Evolutionary conservation across 2,329 filamentous ascomycete genomes (phyloP).

Genomic region (Paecilomyces niveus): DNA sequence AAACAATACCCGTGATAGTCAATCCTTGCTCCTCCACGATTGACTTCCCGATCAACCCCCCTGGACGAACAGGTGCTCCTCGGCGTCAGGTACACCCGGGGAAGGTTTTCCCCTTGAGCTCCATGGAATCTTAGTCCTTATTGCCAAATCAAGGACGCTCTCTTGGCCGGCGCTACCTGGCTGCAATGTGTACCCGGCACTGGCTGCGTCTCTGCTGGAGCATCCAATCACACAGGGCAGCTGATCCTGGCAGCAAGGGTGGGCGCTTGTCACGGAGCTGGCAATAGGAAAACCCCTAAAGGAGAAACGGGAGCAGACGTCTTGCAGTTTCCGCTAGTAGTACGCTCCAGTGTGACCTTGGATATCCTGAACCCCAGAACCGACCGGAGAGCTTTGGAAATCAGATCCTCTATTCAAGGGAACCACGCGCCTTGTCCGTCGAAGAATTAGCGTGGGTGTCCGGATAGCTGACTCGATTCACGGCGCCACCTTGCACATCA

Average conservation of each 20-base stretch:
- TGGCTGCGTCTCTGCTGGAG: conserved; percentile 1
- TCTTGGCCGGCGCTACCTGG: not conserved
- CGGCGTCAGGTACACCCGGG: not conserved
- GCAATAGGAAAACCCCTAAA: not conserved
- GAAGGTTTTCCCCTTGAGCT: not conserved
- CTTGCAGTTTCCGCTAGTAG: not conserved
- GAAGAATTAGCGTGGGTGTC: conserved; percentile 8
- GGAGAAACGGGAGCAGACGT: not conserved
- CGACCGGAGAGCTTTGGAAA: not conserved
- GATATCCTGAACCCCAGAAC: not conserved
- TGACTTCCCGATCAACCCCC: not conserved
- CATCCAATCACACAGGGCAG: not conserved
- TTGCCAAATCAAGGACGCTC: not conserved
- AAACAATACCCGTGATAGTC: not conserved
- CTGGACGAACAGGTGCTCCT: not conserved
- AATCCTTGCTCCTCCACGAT: not conserved
- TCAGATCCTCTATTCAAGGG: not conserved
- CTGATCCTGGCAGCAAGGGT: not conserved
- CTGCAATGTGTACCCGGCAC: not conserved
- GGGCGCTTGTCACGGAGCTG: conserved; percentile 1
- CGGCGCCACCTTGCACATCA: conserved; percentile 8
- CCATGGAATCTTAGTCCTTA: not conserved
- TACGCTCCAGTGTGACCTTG: not conserved
- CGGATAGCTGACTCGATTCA: conserved; percentile 2
- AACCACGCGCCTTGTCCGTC: conserved; percentile 6